Evolutionary conservation across 129 eudicot genomes (phyloP).

Genomic region (Smallanthus sonchifolius): DNA sequence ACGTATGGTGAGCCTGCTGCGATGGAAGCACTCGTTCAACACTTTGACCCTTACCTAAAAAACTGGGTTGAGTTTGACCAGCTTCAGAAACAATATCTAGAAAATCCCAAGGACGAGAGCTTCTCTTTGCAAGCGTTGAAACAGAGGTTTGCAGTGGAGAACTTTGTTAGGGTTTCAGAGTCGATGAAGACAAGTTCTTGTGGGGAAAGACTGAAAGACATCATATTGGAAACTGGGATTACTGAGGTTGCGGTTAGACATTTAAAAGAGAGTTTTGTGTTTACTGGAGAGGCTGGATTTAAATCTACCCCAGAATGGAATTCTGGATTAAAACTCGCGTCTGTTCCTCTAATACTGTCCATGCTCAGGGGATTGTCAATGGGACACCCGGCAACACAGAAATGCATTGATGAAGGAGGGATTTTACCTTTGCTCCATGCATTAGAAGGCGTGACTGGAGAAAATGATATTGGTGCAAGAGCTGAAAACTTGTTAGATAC

Average conservation of each 20-base stretch:
- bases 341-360: conserved; percentile 86
- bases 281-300: conserved; percentile 78
- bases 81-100: conserved; percentile 57
- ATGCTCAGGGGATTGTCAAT: conserved; percentile 93
- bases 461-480: conserved; percentile 94
- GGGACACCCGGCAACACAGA: conserved; percentile 92
- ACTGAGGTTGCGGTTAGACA: conserved; percentile 65
- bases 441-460: conserved; percentile 92
- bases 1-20: conserved; percentile 98
- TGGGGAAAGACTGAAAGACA: conserved; percentile 93
- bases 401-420: conserved; percentile 75
- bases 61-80: conserved; percentile 80
- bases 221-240: conserved; percentile 81
- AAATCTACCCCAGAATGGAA: conserved; percentile 71
- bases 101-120: conserved; percentile 69
- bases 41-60: conserved; percentile 81
- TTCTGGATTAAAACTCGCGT: conserved; percentile 67
- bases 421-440: conserved; percentile 91
- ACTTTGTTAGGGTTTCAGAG: conserved; percentile 92
- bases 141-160: conserved; percentile 80
- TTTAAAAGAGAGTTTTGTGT: conserved; percentile 64
- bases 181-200: conserved; percentile 93
- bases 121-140: conserved; percentile 65
- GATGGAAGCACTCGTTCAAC: conserved; percentile 91
- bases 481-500: conserved; percentile 97